Evolutionary conservation across 805 yeast genomes (phyloP), one percentile per base, ranked within the genome.

Genomic region (Ogataea corticis): DNA sequence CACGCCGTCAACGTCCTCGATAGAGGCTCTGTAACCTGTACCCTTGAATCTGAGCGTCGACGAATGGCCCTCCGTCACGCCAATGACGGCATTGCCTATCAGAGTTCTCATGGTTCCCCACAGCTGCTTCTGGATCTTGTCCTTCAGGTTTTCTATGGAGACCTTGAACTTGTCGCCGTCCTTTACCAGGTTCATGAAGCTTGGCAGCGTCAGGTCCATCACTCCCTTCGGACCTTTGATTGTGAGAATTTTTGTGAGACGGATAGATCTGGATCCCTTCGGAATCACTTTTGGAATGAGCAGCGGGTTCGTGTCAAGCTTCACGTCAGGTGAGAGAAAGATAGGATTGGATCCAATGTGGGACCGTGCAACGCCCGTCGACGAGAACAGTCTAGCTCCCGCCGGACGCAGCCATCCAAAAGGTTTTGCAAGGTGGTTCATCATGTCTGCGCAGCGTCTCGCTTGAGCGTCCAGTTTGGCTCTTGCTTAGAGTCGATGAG

Each of bases 51-150:
- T 87, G 52, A 94, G 75, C 45, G 91, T 85, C 19, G 94, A 81
- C 50, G 89, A 68, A 64, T 94, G 98, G 12, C 98, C 98, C 57
- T 91, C 98, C 33, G 89, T 82, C 32, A 90, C 96, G 42, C 99
- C 99, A 30, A 79, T 72, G 23, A 92, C 75, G 55, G 85, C 79
- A 68, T 92, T 92, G 58, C 82, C 80, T 38, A 94, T 64, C 47
- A 84, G 72, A 0, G 95, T 76, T 63, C 99, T 79, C 42, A 85
- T 76, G 6, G 98, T 94, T 14, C 99, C 99, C 98, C 98, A 94
- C 79, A 94, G 80, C 15, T 95, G 72, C 53, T 85, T 80, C 70
- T 94, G 99, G 43, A 79, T 71, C 59, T 79, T 83, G 56, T 77
- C 72, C 56, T 83, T 76, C 32, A 70, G 68, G n/a, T 91, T 87